Conservation (phyloP, 352 stramenopile genomes). For the Phytophthora podocarpi region DNA sequence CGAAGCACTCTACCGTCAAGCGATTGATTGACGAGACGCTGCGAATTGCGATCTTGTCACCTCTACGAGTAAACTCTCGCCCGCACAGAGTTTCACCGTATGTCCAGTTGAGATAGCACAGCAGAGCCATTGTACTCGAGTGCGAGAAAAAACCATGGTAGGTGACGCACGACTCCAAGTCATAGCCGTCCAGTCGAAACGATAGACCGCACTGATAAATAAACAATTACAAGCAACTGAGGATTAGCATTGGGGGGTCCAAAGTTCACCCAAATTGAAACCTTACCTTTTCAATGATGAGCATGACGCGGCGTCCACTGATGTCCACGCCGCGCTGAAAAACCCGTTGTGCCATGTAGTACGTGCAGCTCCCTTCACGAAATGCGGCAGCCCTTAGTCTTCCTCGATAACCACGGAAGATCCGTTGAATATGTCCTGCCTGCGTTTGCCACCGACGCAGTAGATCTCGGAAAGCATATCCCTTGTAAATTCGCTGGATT, state of each 20-base stretch:
- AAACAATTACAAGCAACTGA: not conserved
- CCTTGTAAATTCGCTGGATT: slow-evolving; percentile 71
- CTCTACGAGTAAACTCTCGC: slow-evolving; percentile 45
- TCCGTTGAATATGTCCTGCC: slow-evolving; percentile 53
- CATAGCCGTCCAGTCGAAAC: slow-evolving; percentile 64
- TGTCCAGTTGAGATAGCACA: slow-evolving; percentile 69
- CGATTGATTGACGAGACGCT: slow-evolving; percentile 45
- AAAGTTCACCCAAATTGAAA: not conserved
- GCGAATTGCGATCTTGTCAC: slow-evolving; percentile 37
- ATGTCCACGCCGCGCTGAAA: slow-evolving; percentile 65
- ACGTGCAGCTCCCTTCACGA: slow-evolving; percentile 66
- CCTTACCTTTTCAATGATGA: slow-evolving; percentile 66
- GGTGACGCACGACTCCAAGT: slow-evolving; percentile 47
- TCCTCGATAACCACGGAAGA: slow-evolving; percentile 58
- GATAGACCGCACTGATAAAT: slow-evolving; percentile 66
- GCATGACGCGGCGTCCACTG: slow-evolving; percentile 49
- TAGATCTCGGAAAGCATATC: slow-evolving; percentile 39
- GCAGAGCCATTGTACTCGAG: slow-evolving; percentile 46
- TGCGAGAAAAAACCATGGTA: slow-evolving; percentile 66
- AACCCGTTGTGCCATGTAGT: slow-evolving; percentile 71
- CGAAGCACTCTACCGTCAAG: slow-evolving; percentile 48
- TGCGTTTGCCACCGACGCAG: slow-evolving; percentile 36
- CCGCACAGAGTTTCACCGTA: slow-evolving; percentile 49
- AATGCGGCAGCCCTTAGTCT: slow-evolving; percentile 62
- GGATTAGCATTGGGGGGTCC: not conserved